Base-by-base conservation (phyloP, 805 yeast genomes). In the Debaryomyces maramus region DNA sequence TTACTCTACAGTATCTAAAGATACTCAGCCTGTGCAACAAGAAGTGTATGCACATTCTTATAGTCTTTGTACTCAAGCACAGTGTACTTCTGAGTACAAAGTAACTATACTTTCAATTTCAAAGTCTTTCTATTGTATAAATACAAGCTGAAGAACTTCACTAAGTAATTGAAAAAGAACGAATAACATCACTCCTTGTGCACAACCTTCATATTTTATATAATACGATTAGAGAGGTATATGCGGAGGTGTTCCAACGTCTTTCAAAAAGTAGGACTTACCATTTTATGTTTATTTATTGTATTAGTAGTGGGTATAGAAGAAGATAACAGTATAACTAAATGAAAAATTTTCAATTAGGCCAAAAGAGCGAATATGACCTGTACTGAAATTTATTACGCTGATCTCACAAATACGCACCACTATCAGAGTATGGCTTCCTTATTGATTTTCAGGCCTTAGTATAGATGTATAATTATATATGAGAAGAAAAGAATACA, bases 1-100 rank as follows among this genome's bases (percentile, higher is more conserved):
- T 43, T 54, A 60, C 72, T 63, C 70, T 65, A 65, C 72, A 61
- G 70, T 63, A 63, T 60, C 67, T 31, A 32, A 33, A 42, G 63
- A 60, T 63, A 63, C 70, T 65, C 70, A 65, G 70, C 71, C 72
- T 63, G 67, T 63, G 70, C 61, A 47, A 60, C 71, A 63, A 63
- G 65, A 60, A 61, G 67, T 58, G 70, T 51, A 52, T 39, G 50
- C 62, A 57, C 59, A 48, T 49, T 52, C 56, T 50, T 46, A 45
- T 33, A 34, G 34, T 31, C 32, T 33, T 26, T 35, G 35, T 28
- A 37, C 39, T 42, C 38, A 46, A 40, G 28, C 11, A 24, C 9
- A 3, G 9, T 4, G 28, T 24, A 24, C 28, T 24, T 24, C 6
- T 40, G 28, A 28, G 18, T 20, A 37, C 21, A 29, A 32, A 31